These are phyloP conservation scores for Exophiala lecanii-corni DNA, from an alignment of 2,329 filamentous ascomycete species.

Conservation along the genomic window DNA sequence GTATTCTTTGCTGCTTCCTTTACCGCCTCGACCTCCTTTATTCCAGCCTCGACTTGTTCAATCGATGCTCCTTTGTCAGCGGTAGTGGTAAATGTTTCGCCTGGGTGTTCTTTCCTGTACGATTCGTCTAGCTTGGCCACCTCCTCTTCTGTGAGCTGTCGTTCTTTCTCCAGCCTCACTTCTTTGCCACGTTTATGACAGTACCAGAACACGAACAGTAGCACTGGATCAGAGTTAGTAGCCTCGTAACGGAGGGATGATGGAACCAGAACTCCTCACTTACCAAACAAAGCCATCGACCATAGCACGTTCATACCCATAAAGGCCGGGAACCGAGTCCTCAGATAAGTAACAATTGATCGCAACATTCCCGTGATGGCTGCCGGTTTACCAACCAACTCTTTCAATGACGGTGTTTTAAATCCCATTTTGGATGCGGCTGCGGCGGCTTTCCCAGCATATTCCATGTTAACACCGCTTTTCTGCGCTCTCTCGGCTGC, in stretches of 20 bases:
- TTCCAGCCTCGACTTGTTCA: slow-evolving; percentile 37
- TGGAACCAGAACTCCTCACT: slow-evolving; percentile 43
- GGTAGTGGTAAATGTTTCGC: slow-evolving; percentile 36
- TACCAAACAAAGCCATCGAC: slow-evolving; percentile 82
- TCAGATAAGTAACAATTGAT: slow-evolving; percentile 85
- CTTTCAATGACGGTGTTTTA: slow-evolving; percentile 67
- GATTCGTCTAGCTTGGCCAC: slow-evolving; percentile 38
- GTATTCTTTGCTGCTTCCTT: slow-evolving; percentile 25
- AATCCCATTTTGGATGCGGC: slow-evolving; percentile 63
- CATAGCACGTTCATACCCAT: slow-evolving; percentile 88
- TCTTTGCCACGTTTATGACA: slow-evolving; percentile 93
- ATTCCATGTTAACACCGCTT: slow-evolving; percentile 58
- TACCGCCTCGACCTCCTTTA: slow-evolving; percentile 36
- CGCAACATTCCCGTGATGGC: slow-evolving; percentile 77
- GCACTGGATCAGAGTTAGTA: slow-evolving; percentile 52
- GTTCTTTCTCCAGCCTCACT: slow-evolving; percentile 65
- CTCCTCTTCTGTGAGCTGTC: slow-evolving; percentile 44
- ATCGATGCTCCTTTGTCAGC: slow-evolving; percentile 38
- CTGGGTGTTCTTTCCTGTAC: slow-evolving; percentile 28
- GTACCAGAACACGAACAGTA: slow-evolving; percentile 95
- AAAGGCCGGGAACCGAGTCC: slow-evolving; percentile 82
- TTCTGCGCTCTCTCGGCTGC: slow-evolving; percentile 61
- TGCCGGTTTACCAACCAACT: slow-evolving; percentile 80
- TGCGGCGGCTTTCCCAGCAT: slow-evolving; percentile 47
- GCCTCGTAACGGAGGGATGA: neutral